Evolutionary conservation across 1,284 basidiomycete genomes (phyloP).

Genomic region (Ceratorhiza oryzae-sativae): DNA sequence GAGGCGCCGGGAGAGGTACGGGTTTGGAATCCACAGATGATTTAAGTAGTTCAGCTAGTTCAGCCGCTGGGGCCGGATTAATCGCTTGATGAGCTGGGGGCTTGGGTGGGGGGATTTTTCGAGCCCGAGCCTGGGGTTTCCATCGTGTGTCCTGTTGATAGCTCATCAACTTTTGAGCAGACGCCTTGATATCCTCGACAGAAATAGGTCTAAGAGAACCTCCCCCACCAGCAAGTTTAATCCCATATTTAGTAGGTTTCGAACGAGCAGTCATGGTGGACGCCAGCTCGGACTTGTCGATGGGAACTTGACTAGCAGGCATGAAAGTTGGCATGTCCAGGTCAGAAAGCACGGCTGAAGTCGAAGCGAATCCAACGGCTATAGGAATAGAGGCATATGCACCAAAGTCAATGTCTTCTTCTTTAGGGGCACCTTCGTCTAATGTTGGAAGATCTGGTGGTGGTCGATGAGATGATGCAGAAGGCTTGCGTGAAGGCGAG

Average conservation of each 20-base stretch:
- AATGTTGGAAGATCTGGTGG: not conserved
- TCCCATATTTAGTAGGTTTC: conserved; percentile 1
- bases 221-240: conserved; percentile 32
- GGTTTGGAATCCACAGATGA: not conserved
- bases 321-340: conserved; percentile 7
- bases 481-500: not conserved
- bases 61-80: not conserved
- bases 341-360: not conserved
- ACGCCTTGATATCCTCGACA: conserved; percentile 20
- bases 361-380: conserved; percentile 24
- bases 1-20: not conserved
- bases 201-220: conserved; percentile 27
- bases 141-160: conserved; percentile 29
- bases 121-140: conserved; percentile 8
- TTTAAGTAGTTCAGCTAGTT: not conserved
- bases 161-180: conserved; percentile 23
- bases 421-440: not conserved
- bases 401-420: conserved; percentile 23
- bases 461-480: not conserved
- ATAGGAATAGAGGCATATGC: conserved; percentile 18
- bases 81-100: not conserved
- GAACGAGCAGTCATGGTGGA: not conserved
- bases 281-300: not conserved
- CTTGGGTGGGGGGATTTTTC: conserved; percentile 9
- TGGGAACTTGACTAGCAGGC: conserved; percentile 30